Evolutionary conservation across 1,284 basidiomycete species (phyloP), one percentile per base, ranked within the genome.

Genomic region (Inonotus hispidus): DNA sequence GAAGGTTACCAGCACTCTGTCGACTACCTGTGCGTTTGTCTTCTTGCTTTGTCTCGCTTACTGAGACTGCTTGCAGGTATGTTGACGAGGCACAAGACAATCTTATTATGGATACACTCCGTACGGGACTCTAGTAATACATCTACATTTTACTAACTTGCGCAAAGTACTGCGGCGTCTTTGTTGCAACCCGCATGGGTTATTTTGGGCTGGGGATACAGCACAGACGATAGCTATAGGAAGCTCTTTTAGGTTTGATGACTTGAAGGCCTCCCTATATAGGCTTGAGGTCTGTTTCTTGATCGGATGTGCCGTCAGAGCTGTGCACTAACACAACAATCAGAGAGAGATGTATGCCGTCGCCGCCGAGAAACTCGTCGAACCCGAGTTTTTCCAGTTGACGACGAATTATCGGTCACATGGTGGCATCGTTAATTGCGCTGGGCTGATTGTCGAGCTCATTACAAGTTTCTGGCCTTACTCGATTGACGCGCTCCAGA

Each of bases 171-270:
- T 91, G 47, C 74, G 86, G 11, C 73, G 71, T 0, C 67, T 90
- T 2, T 89, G 86, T 66, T 71, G 71, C 11, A 89, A 90, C 66
- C 78, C 82, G 0, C 73, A 85, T 56, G 88, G 89, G 0, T 71
- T 88, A 23, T 89, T 90, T 67, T 91, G 85, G 85, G 88, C 88
- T 0, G 89, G 88, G 0, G 88, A 91, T 67, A 91, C 89, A 0
- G 88, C 88, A 0, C 88, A 91, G 66, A 87, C 88, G 0, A 90
- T 91, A 19, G 83, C 84, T 0, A 78, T 81, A 1, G 88, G 88
- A 0, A 88, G 85, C 60, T 82, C 85, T 0, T 90, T 91, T 66
- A 73, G 84, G 13, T 91, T 91, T 69, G 74, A 87, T 63, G 88
- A 90, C 47, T 68, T 91, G 59, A 90, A 86, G 65, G 79, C 87